Conservation (phyloP, 2,329 filamentous ascomycete genomes). For the Colletotrichum acutatum region DNA sequence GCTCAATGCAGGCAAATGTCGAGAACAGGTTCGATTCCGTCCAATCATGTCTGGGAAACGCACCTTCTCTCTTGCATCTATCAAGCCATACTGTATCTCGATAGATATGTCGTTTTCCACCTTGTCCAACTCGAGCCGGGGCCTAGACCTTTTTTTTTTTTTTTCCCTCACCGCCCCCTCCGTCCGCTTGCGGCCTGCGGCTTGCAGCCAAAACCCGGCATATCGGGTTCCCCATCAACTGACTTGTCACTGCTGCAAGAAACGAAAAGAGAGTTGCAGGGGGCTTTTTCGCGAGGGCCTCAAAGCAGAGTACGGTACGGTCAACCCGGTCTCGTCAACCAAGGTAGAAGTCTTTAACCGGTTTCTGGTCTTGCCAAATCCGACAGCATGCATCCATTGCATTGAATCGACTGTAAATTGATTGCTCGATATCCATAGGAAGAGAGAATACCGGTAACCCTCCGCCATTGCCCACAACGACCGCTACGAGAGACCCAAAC, state of each 20-base stretch:
- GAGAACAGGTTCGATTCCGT: not conserved
- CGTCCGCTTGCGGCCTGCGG: not conserved
- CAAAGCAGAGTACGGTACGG: not conserved
- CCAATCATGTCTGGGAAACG: not conserved
- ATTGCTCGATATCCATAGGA: not conserved
- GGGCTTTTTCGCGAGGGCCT: not conserved
- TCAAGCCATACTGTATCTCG: not conserved
- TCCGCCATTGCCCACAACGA: not conserved
- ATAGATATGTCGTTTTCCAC: not conserved
- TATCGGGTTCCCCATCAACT: not conserved
- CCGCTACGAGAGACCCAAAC: not conserved
- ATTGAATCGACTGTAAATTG: not conserved
- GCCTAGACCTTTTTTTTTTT: not conserved
- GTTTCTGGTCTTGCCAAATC: not conserved
- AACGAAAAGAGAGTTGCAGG: too few species aligned
- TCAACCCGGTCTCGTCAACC: too few species aligned
- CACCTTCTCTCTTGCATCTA: not conserved
- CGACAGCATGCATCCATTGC: not conserved
- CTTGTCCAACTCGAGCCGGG: not conserved
- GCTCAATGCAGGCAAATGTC: not conserved
- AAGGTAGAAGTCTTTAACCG: not conserved
- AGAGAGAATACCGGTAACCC: too few species aligned
- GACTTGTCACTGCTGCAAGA: not conserved
- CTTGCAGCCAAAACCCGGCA: not conserved
- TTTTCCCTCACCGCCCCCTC: not conserved